These are phyloP conservation scores for Rubia tinctorum DNA, from an alignment of 305 asterid genomes.

Conservation along the genomic window DNA sequence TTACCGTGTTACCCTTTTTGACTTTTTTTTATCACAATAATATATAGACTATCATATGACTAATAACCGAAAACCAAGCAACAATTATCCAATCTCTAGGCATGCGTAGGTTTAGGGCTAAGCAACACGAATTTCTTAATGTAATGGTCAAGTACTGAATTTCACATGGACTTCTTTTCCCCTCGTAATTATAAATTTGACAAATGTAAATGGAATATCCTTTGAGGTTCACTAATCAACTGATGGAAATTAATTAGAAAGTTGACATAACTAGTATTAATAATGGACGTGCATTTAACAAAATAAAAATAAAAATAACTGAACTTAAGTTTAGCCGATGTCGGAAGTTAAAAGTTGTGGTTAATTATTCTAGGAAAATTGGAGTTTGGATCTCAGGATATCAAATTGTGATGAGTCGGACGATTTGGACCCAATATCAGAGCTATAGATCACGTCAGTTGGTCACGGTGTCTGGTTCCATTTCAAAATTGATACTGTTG, in stretches of 20 bases:
- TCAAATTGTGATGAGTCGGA: no score
- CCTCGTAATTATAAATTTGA: neutral
- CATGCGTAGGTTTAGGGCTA: neutral
- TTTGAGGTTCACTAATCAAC: neutral
- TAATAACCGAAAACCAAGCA: neutral
- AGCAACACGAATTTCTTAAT: neutral
- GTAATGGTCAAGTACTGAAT: neutral
- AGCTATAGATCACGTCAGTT: no score
- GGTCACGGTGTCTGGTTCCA: no score
- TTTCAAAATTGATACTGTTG: no score
- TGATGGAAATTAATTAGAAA: no score
- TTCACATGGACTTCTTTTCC: neutral
- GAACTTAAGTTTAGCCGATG: no score
- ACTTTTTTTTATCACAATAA: conserved; percentile 24
- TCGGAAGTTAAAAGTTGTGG: no score
- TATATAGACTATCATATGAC: neutral
- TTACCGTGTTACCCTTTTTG: conserved; percentile 18
- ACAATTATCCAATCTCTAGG: neutral
- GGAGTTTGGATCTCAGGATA: no score
- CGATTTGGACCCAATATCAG: no score
- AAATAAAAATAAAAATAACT: no score
- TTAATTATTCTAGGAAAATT: no score
- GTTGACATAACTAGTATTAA: neutral
- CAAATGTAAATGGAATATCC: neutral
- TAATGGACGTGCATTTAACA: no score